Conservation (phyloP, 331 rosid genomes). For the Malus hybrid region DNA sequence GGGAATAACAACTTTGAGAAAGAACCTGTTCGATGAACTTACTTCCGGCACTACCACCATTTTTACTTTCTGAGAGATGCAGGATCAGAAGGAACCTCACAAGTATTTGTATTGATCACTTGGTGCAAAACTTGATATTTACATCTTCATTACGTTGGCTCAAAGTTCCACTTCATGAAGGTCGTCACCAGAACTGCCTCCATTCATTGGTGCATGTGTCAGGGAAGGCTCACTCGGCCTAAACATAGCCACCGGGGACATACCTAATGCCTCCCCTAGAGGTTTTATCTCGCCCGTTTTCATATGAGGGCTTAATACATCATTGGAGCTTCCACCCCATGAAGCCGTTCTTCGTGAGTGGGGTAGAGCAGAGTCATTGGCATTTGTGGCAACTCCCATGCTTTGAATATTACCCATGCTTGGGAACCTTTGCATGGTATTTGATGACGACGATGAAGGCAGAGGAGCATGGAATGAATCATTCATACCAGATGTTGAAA, state of each 20-base stretch:
- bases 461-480: constrained; percentile 39
- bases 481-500: constrained; percentile 37
- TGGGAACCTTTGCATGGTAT: constrained; percentile 52
- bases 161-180: constrained; percentile 97
- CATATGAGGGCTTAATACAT: constrained; percentile 39
- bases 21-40: constrained; percentile 20
- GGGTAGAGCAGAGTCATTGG: constrained; percentile 23
- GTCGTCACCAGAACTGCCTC: constrained; percentile 53
- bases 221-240: constrained; percentile 37
- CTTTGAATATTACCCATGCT: constrained; percentile 52
- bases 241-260: constrained; percentile 32
- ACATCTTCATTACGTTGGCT: constrained; percentile 46
- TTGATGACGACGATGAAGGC: constrained; percentile 15
- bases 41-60: constrained; percentile 26
- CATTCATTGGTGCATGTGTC: constrained; percentile 26
- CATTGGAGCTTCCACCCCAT: constrained; percentile 64
- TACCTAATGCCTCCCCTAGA: constrained; percentile 46
- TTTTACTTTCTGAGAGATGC: constrained; percentile 30
- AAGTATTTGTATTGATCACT: constrained; percentile 37
- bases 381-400: constrained; percentile 20
- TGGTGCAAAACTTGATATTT: constrained; percentile 72
- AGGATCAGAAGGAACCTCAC: constrained; percentile 41
- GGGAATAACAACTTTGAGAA: constrained; percentile 12
- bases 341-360: constrained; percentile 73
- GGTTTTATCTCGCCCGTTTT: constrained; percentile 30